phyloP scores from a whole-genome alignment of 1,284 basidiomycete genomes.

The Hortiboletus rubellus region DNA sequence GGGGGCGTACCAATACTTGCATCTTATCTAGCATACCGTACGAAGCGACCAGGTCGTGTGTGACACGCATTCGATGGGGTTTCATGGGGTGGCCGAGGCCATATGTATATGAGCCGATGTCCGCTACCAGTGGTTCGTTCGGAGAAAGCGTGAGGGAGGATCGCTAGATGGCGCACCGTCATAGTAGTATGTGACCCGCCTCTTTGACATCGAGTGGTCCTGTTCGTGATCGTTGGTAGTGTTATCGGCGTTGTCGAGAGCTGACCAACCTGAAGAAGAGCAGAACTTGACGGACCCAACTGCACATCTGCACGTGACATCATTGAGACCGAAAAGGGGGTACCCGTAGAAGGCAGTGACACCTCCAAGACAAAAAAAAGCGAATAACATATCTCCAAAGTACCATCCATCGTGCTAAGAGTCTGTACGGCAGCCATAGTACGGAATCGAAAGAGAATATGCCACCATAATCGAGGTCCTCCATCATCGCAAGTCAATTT shows the following conservation, averaged over 20 bases:
- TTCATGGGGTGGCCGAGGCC: conserved; percentile 93
- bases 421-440: conserved; percentile 2
- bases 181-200: conserved; percentile 63
- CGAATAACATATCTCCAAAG: conserved; percentile 14
- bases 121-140: conserved; percentile 46
- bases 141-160: background rate
- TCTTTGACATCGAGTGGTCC: conserved; percentile 46
- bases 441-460: background rate
- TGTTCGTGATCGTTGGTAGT: background rate
- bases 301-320: conserved; percentile 18
- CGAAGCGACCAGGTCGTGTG: conserved; percentile 88
- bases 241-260: background rate
- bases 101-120: conserved; percentile 84
- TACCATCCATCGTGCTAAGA: conserved; percentile 1
- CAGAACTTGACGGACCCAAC: too few relatives aligned
- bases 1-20: conserved; percentile 72
- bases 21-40: conserved; percentile 91
- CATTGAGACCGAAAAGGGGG: background rate
- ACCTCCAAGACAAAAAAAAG: background rate
- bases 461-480: background rate
- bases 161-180: conserved; percentile 43
- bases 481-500: conserved; percentile 44
- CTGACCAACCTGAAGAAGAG: background rate
- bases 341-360: too few relatives aligned
- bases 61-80: conserved; percentile 90